phyloP scores from a whole-genome alignment of 2,329 filamentous ascomycete species.

The Talaromyces funiculosus region DNA sequence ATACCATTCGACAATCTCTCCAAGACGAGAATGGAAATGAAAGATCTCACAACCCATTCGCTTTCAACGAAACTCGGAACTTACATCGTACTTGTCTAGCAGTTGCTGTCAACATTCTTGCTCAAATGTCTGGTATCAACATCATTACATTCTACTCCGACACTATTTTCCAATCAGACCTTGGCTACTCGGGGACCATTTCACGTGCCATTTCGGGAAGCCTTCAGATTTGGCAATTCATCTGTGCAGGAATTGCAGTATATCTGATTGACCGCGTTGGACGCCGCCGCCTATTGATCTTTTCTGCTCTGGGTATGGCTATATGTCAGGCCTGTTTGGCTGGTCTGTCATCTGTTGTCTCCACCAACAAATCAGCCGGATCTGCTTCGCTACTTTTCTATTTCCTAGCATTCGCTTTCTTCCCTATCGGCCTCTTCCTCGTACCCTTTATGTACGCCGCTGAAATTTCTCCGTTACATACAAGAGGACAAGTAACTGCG shows the following conservation, averaged over 20 bases:
- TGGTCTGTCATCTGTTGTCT: conserved; percentile 34
- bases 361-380: conserved; percentile 32
- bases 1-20: conserved; percentile 9
- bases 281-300: conserved; percentile 60
- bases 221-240: conserved; percentile 20
- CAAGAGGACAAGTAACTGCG: conserved; percentile 8
- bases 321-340: conserved; percentile 39
- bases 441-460: conserved; percentile 14
- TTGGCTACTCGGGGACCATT: conserved; percentile 19
- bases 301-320: conserved; percentile 60
- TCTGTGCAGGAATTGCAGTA: conserved; percentile 45
- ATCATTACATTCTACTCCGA: conserved; percentile 28
- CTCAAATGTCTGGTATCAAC: conserved; percentile 28
- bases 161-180: conserved; percentile 24
- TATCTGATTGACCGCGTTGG: conserved; percentile 72
- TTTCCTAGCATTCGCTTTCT: conserved; percentile 6
- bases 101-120: conserved; percentile 23
- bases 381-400: conserved; percentile 42
- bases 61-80: conserved; percentile 20
- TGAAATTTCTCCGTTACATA: conserved; percentile 8
- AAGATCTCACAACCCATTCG: conserved; percentile 18
- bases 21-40: conserved; percentile 12
- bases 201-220: conserved; percentile 23
- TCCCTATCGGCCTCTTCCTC: conserved; percentile 12
- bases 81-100: conserved; percentile 23